Conservation (phyloP, 1,284 basidiomycete genomes). For the Ustilago xerochloae region DNA sequence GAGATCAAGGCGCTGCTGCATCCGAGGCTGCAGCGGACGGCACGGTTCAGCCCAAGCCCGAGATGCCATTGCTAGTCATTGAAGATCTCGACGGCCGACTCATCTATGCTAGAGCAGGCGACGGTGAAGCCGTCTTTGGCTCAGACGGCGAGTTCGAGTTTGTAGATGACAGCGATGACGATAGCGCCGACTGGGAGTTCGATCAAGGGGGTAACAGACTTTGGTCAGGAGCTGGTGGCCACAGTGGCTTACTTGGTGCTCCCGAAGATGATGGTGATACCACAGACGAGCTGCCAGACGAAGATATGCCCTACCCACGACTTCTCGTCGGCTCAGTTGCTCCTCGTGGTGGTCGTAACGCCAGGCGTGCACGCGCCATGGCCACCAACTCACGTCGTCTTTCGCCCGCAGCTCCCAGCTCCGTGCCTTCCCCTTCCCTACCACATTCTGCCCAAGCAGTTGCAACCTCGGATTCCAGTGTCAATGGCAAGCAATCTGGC, state of each 20-base stretch:
- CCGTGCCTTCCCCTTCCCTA: slow-evolving; percentile 38
- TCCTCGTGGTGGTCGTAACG: slow-evolving; percentile 62
- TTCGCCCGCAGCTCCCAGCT: slow-evolving; percentile 51
- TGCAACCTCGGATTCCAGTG: slow-evolving; percentile 17
- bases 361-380: slow-evolving; percentile 62
- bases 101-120: slow-evolving; percentile 66
- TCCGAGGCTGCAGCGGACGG: slow-evolving; percentile 19
- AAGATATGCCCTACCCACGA: slow-evolving; percentile 67
- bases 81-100: slow-evolving; percentile 67
- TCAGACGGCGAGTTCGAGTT: slow-evolving; percentile 68
- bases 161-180: slow-evolving; percentile 64
- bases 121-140: slow-evolving; percentile 67
- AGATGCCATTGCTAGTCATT: slow-evolving; percentile 66
- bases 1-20: slow-evolving; percentile 11
- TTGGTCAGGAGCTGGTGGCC: slow-evolving; percentile 10
- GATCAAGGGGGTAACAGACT: slow-evolving; percentile 46
- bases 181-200: slow-evolving; percentile 52
- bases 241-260: slow-evolving; percentile 24
- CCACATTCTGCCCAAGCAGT: slow-evolving; percentile 13
- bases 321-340: slow-evolving; percentile 66
- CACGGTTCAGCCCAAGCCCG: slow-evolving; percentile 27
- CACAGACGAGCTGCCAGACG: slow-evolving; percentile 66
- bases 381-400: slow-evolving; percentile 59
- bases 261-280: slow-evolving; percentile 65
- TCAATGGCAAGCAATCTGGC: slow-evolving; percentile 18